A percentile compares a stretch with the other conserved stretches of the same genome.
Conservation (phyloP, 805 yeast species). For the Wickerhamiella occidentalis region DNA sequence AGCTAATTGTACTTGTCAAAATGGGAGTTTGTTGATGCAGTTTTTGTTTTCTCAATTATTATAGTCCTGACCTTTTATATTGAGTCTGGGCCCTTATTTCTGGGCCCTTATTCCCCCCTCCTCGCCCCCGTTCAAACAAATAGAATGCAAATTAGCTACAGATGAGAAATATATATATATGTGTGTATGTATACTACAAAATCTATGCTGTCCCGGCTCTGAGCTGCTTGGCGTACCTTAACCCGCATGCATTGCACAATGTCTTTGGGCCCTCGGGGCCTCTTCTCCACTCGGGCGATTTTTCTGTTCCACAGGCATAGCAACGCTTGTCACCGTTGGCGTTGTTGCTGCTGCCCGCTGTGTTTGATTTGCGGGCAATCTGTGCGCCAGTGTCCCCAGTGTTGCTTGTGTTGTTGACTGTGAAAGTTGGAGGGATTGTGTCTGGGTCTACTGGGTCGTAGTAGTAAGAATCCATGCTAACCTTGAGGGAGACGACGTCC, state of each 20-base stretch:
- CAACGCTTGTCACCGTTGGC: constrained; percentile 29
- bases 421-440: constrained; percentile 7
- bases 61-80: no score
- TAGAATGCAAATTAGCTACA: neutral
- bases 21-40: no score
- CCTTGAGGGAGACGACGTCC: constrained; percentile 4
- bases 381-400: constrained; percentile 7
- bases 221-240: constrained; percentile 35
- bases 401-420: constrained; percentile 9
- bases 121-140: no score
- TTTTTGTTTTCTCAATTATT: no score
- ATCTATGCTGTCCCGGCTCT: constrained; percentile 14
- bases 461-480: constrained; percentile 4
- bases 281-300: constrained; percentile 87
- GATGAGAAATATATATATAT: neutral
- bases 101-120: no score
- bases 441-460: constrained; percentile 9
- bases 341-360: neutral
- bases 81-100: no score
- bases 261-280: constrained; percentile 79
- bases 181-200: neutral
- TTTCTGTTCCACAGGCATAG: constrained; percentile 57
- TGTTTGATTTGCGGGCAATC: neutral
- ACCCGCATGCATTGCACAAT: constrained; percentile 86
- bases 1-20: no score